These are phyloP conservation scores for Ilyonectria robusta DNA, from an alignment of 2,329 filamentous ascomycete genomes.

Conservation along the genomic window DNA sequence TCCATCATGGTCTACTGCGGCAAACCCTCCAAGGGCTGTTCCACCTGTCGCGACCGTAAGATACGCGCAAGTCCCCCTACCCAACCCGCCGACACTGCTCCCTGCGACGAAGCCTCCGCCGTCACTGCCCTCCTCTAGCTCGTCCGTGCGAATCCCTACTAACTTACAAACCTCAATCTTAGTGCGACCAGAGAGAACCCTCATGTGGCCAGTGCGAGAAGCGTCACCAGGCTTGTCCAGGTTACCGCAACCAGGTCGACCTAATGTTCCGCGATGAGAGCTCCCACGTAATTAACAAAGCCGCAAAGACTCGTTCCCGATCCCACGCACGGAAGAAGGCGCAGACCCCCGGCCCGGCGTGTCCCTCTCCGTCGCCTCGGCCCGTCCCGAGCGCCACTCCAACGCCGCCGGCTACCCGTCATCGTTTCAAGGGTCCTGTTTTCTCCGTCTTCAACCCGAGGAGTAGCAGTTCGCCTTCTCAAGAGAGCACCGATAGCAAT, in stretches of 20 bases:
- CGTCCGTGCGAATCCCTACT: conserved; percentile 13
- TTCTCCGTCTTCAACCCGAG: conserved; percentile 44
- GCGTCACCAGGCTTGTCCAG: conserved; percentile 65
- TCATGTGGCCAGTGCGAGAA: conserved; percentile 70
- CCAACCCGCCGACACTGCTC: neutral
- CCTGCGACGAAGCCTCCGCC: neutral
- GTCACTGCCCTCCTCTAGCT: conserved; percentile 14
- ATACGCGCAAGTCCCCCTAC: conserved; percentile 62
- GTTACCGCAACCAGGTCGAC: conserved; percentile 69
- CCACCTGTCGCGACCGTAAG: conserved; percentile 69
- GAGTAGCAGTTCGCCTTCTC: conserved; percentile 43
- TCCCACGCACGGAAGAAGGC: conserved; percentile 43
- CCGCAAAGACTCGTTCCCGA: conserved; percentile 53
- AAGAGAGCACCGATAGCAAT: conserved; percentile 38
- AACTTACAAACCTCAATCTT: conserved; percentile 20
- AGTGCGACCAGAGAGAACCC: conserved; percentile 69
- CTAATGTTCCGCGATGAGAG: conserved; percentile 72
- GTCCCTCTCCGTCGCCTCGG: conserved; percentile 36
- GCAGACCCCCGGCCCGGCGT: conserved; percentile 32
- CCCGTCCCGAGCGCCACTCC: conserved; percentile 17
- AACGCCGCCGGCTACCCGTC: conserved; percentile 23
- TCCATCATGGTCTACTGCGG: conserved; percentile 70
- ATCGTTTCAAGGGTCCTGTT: conserved; percentile 38
- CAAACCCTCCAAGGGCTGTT: conserved; percentile 70
- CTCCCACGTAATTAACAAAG: conserved; percentile 68